Base-by-base conservation (phyloP, 495 filamentous ascomycete genomes). In the Xylaria flabelliformis region DNA sequence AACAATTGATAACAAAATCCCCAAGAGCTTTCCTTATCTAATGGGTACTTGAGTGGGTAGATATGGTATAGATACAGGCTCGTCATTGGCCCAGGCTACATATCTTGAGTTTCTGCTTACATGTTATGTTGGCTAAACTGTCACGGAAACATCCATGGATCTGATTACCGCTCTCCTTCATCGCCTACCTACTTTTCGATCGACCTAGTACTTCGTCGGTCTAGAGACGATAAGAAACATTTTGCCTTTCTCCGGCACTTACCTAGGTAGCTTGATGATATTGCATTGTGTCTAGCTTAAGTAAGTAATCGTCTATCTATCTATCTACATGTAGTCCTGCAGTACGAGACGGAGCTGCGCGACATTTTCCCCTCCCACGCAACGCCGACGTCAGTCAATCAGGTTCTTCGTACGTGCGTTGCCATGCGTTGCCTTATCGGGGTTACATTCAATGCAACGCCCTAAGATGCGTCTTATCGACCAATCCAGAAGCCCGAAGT, bases 391-490 rank as follows among this genome's bases (percentile, higher is more conserved):
- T 46, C 42, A 46, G 42, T 46, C 13, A 46, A 17, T 46, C 17
- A 13, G 10, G 39, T 42, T 13, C 10, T 42, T 50, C 46, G 46
- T 50, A 5, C 46, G 46, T 46, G 42, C 13, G 42, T 46, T 44
- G 32, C 10, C 13, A 44, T 44, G 32, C 10, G 64, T 41, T 41
- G 50, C 50, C 65, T 56, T 56, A 67, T 67, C 65, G 21, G 50
- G 65, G 65, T 67, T 42, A 36, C 65, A 67, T 51, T 24, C n/a
- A 67, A 67, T 67, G 65, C 65, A 36, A 55, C 65, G 12, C 13
- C 65, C 65, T 4, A 41, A 56, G n/a, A 36, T 50, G 48, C n/a
- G 21, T 9, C 65, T 67, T 67, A 67, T 67, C 65, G 65, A 67
- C 65, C 65, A 67, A 67, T 67, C 65, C 48, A 1, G 65, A 67